Percentiles rank a stretch among this genome's conserved stretches.
These are phyloP conservation scores for Yarrowia divulgata DNA, from an alignment of 805 yeast genomes.

Conservation along the genomic window DNA sequence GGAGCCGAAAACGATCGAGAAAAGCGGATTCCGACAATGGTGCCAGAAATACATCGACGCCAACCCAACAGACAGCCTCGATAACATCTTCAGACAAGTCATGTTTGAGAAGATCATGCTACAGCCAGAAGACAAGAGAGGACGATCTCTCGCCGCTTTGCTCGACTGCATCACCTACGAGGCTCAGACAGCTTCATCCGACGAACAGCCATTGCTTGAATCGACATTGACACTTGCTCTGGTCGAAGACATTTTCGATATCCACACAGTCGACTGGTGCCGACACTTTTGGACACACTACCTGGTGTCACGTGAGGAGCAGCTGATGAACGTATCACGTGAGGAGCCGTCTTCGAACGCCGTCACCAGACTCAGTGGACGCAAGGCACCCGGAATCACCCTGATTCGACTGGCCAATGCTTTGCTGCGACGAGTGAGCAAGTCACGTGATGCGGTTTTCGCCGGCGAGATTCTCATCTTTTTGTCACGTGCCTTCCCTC, in stretches of 20 bases:
- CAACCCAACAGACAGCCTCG: conserved; percentile 18
- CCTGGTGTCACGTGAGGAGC: conserved; percentile 46
- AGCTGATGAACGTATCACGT: conserved; percentile 20
- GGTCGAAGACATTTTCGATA: conserved; percentile 50
- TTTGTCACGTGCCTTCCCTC: conserved; percentile 51
- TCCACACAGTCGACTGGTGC: conserved; percentile 50
- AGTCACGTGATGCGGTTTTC: conserved; percentile 49
- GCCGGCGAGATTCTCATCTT: conserved; percentile 50
- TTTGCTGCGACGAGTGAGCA: conserved; percentile 49
- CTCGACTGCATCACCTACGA: conserved; percentile 27
- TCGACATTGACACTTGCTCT: conserved; percentile 45
- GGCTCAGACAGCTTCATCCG: background rate
- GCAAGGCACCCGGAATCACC: conserved; percentile 49
- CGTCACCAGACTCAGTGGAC: conserved; percentile 47
- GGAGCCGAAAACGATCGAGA: background rate
- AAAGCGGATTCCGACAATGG: conserved; percentile 21
- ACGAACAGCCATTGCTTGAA: conserved; percentile 40
- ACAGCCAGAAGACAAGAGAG: conserved; percentile 4
- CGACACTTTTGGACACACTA: conserved; percentile 50
- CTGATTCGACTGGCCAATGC: conserved; percentile 51
- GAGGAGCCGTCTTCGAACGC: background rate
- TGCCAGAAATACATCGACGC: conserved; percentile 12
- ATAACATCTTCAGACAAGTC: conserved; percentile 26
- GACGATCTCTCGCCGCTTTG: background rate
- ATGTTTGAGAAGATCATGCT: conserved; percentile 21